Base-by-base conservation (phyloP, 1,284 basidiomycete genomes). In the Sporisorium exsertum region DNA sequence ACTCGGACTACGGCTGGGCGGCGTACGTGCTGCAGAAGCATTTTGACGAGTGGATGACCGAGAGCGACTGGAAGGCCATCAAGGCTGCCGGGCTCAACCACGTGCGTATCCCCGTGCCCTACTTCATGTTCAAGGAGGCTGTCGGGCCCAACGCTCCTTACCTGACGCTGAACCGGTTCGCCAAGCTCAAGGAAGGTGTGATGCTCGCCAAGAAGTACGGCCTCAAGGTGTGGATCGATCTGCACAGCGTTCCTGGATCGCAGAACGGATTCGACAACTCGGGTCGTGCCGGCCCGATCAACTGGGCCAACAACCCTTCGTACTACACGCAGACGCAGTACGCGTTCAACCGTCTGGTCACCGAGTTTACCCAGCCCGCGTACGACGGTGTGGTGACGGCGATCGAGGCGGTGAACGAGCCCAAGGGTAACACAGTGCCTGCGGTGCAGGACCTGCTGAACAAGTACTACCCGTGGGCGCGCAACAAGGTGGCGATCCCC, bases 21-120 rank as follows among this genome's bases (percentile, higher is more conserved):
- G 72, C 65, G 13, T 58, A 64, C 57, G 73, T 77, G 24, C 54
- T 81, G 52, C 68, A 77, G 54, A 65, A 70, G 50, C 94, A 95
- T 84, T 95, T 93, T 92, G 87, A 92, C 72, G 91, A 91, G 4
- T 95, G 89, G 89, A 92, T 94, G 80, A 93, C 92, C 9, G 91
- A 94, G 84, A 81, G 87, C 26, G 93, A 95, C 85, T 92, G 94
- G 81, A 86, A 86, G 53, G 88, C 87, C 58, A 94, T 94, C 67
- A 63, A 58, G 29, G 72, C 56, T 18, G 68, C 60, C 29, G 66
- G 68, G 50, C 66, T 82, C 67, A 82, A 94, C 84, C 93, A 94
- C 85, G 92, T 94, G 69, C 90, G 94, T 40, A 87, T 97, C 42
- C 94, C 94, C 4, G 93, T 97, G 69, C 93, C 93, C 37, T 94